Evolutionary conservation across 1,139 yeast genomes (phyloP), one percentile per base, ranked within the genome.

Genomic region (Suhomyces choctaworum): DNA sequence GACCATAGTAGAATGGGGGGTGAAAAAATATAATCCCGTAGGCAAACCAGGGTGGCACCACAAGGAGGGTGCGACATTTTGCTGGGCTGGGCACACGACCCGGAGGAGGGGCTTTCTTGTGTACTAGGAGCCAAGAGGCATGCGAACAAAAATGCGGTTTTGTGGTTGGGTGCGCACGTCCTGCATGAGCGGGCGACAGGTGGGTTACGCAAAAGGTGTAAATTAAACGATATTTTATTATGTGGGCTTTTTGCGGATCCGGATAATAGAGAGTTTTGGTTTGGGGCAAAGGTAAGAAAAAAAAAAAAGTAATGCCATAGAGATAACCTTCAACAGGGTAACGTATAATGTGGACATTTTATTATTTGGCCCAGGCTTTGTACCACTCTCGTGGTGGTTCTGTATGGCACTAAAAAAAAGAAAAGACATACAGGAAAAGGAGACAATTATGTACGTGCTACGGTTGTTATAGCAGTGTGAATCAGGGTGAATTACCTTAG

Each of bases 391-490:
- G 13, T 22, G 28, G 22, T 16, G 10, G 27, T 34, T 29, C 29
- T 32, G 23, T 17, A 17, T 17, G 20, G 20, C 20, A 17, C 8
- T 31, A 29, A 33, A 33, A 37, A 35, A 35, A 35, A 35, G 32
- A 30, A 37, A 33, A 29, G 37, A 32, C 28, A 22, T 25, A 29
- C 36, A 33, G 36, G 31, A 32, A 37, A 33, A 37, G 40, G 40
- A 33, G 40, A 37, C 40, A 30, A 32, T 33, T 33, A 30, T 37
- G 34, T 27, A 37, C 28, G 32, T 26, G 24, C 23, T 27, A 19
- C 27, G 39, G 41, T 36, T 36, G 42, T 36, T 39, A 39, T 39
- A 39, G 42, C 34, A 32, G 21, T 33, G 28, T 33, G 35, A 33
- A 31, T 37, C 40, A 37, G 35, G 40, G 40, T 32, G 36, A 31